Conservation (phyloP, 73 alveolate species). For the Breviolum minutum region DNA sequence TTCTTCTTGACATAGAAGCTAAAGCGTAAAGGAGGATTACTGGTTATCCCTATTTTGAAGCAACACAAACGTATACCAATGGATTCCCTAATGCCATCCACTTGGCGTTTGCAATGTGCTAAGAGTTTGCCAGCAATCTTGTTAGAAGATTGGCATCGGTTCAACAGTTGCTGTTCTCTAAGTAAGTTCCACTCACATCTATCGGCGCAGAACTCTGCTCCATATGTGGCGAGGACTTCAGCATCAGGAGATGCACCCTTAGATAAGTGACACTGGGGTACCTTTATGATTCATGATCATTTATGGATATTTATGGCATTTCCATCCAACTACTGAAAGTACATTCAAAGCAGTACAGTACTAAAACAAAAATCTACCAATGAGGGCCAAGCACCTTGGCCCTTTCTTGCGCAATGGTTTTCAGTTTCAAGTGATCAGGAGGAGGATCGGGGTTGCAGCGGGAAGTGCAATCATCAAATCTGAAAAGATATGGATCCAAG, state of each 20-base stretch:
- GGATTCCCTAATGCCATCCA: neutral
- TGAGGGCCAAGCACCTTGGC: too few relatives aligned
- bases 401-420: too few relatives aligned
- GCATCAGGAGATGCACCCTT: neutral
- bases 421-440: too few relatives aligned
- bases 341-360: too few relatives aligned
- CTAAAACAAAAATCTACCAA: too few relatives aligned
- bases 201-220: neutral
- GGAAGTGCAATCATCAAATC: too few relatives aligned
- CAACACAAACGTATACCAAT: constrained; percentile 24
- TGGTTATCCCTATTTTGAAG: constrained; percentile 33
- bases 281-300: too few relatives aligned
- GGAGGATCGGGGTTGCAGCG: too few relatives aligned
- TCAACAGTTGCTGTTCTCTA: neutral
- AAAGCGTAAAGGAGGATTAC: neutral
- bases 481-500: too few relatives aligned
- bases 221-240: neutral
- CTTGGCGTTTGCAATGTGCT: neutral
- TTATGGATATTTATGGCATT: too few relatives aligned
- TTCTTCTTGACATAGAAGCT: neutral
- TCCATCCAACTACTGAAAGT: too few relatives aligned
- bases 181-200: neutral
- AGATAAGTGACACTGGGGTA: neutral
- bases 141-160: neutral
- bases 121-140: neutral